Evolutionary conservation across 208 protist species (phyloP).

Genomic region (Wallacemonas sp.): DNA sequence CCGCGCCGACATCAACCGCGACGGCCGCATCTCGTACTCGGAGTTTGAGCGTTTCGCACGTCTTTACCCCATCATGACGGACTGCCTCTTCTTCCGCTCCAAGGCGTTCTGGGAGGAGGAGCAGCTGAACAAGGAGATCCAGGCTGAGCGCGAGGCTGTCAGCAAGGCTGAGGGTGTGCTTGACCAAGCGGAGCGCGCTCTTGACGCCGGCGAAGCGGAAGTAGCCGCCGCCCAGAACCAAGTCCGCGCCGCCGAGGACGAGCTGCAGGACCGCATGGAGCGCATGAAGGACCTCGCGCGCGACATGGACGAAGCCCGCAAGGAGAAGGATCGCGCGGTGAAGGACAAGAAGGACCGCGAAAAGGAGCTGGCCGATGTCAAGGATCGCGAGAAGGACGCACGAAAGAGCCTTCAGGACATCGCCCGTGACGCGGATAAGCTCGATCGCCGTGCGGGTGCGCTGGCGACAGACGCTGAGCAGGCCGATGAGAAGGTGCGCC

Average conservation of each 20-base stretch:
- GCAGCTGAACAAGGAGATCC: slow-evolving; percentile 81
- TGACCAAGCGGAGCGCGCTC: slow-evolving; percentile 49
- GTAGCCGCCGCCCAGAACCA: slow-evolving; percentile 58
- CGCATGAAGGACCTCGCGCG: slow-evolving; percentile 78
- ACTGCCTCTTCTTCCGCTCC: slow-evolving; percentile 90
- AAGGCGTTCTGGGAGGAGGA: slow-evolving; percentile 93
- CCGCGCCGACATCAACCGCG: slow-evolving; percentile 80
- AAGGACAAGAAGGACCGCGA: slow-evolving; percentile 86
- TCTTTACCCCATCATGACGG: slow-evolving; percentile 90
- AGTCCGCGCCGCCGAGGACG: slow-evolving; percentile 65
- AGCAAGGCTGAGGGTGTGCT: slow-evolving; percentile 59
- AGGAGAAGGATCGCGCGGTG: slow-evolving; percentile 71
- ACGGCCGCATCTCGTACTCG: slow-evolving; percentile 80
- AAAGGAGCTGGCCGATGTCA: slow-evolving; percentile 55
- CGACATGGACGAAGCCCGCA: slow-evolving; percentile 81
- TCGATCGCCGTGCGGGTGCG: slow-evolving; percentile 63
- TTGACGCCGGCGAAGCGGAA: slow-evolving; percentile 57
- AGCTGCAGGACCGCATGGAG: slow-evolving; percentile 78
- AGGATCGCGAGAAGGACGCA: slow-evolving; percentile 76
- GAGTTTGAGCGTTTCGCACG: slow-evolving; percentile 91
- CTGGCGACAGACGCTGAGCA: slow-evolving; percentile 60
- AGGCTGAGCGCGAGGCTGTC: slow-evolving; percentile 74
- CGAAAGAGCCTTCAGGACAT: slow-evolving; percentile 76
- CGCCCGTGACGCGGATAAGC: slow-evolving; percentile 72
- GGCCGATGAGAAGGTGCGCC: slow-evolving; percentile 86